Percentiles rank a stretch among this genome's conserved stretches.
Evolutionary conservation across 805 yeast species (phyloP).

Genomic region (Starmerella stigmatis): DNA sequence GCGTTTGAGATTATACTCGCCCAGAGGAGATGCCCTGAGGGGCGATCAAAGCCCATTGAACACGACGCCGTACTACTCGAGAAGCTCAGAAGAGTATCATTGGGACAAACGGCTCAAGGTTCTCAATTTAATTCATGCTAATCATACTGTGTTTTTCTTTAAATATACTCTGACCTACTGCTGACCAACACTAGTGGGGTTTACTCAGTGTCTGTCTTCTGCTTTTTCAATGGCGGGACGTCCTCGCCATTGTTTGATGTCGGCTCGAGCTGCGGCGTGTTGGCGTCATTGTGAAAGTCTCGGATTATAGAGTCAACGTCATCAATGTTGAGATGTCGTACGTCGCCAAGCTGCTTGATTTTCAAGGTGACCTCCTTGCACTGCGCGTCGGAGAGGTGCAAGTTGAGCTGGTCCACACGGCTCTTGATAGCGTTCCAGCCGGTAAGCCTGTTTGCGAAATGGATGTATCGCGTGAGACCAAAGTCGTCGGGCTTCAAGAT

Average conservation of each 20-base stretch:
- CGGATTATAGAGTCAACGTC: constrained; percentile 95
- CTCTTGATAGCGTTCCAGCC: constrained; percentile 99
- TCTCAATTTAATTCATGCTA: too few relatives aligned
- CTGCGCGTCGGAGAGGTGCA: constrained; percentile 82
- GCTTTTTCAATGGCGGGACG: constrained; percentile 30
- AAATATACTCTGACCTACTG: background rate
- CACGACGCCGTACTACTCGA: too few relatives aligned
- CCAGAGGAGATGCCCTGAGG: too few relatives aligned
- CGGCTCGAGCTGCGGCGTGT: constrained; percentile 24
- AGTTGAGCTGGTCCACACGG: constrained; percentile 92
- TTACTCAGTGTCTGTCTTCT: constrained; percentile 23
- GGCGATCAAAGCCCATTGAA: too few relatives aligned
- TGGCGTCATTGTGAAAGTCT: constrained; percentile 68
- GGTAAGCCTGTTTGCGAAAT: constrained; percentile 93
- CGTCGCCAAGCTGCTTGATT: constrained; percentile 90
- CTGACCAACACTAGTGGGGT: too few relatives aligned
- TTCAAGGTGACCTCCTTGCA: constrained; percentile 88
- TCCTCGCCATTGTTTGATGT: constrained; percentile 18
- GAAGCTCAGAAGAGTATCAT: too few relatives aligned
- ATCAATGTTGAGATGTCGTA: constrained; percentile 86
- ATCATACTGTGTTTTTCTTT: background rate
- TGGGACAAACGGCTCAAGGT: too few relatives aligned
- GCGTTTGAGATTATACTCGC: too few relatives aligned
- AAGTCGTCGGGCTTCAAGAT: constrained; percentile 89
- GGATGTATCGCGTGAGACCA: constrained; percentile 92